Conservation (phyloP, 768 basidiomycete genomes). For the Vishniacozyma victoriae region DNA sequence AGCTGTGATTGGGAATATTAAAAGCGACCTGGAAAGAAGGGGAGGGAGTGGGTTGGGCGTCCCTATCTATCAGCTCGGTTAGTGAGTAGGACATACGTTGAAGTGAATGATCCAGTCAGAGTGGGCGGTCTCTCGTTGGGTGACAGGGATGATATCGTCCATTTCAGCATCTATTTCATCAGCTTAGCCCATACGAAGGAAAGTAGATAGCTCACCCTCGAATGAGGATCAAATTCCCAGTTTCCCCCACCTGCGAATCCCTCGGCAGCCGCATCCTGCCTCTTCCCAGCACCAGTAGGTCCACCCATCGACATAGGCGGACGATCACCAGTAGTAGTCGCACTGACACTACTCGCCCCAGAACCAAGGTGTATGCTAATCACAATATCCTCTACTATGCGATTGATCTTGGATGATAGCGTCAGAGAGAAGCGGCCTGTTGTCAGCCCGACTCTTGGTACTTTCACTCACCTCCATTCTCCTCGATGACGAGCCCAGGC, state of each 20-base stretch:
- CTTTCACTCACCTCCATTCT: constrained; percentile 50
- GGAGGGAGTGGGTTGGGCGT: constrained; percentile 57
- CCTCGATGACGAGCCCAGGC: constrained; percentile 45
- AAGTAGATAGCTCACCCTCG: constrained; percentile 51
- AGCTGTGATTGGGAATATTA: constrained; percentile 63
- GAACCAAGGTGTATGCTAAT: constrained; percentile 72
- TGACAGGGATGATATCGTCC: constrained; percentile 67
- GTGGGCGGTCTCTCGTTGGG: constrained; percentile 61
- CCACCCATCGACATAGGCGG: constrained; percentile 8
- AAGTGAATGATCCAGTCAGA: constrained; percentile 70
- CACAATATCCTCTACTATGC: constrained; percentile 64
- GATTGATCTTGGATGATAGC: constrained; percentile 40
- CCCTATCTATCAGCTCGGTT: constrained; percentile 42
- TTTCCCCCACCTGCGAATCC: constrained; percentile 54
- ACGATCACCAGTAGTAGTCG: constrained; percentile 53
- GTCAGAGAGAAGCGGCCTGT: constrained; percentile 45
- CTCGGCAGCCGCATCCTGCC: constrained; percentile 16
- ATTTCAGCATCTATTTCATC: constrained; percentile 58
- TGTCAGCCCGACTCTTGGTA: not conserved
- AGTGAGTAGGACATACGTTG: constrained; percentile 52
- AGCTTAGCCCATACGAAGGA: not conserved
- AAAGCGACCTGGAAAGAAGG: constrained; percentile 70
- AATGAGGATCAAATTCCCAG: constrained; percentile 73
- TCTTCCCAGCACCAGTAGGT: not conserved
- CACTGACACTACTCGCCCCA: constrained; percentile 66